A percentile compares a stretch with the other conserved stretches of the same genome.
These are phyloP conservation scores for Paracamarosporium sp. DNA, from an alignment of 2,329 filamentous ascomycete genomes.

Conservation along the genomic window DNA sequence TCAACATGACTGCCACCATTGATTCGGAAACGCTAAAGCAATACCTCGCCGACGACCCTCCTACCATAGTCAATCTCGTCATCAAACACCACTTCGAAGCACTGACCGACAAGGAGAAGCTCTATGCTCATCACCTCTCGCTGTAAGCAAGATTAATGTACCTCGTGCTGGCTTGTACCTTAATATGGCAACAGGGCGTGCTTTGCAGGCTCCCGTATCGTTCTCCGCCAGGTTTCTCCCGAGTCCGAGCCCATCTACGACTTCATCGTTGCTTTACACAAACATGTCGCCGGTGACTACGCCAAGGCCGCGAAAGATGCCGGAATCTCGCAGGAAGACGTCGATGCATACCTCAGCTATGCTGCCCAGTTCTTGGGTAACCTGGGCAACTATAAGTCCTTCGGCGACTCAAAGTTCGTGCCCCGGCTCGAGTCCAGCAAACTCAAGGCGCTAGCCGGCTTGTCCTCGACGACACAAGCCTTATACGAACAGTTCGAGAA, in stretches of 20 bases:
- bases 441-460: slow-evolving; percentile 53
- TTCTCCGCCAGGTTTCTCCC: slow-evolving; percentile 60
- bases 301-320: slow-evolving; percentile 51
- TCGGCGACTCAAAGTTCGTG: slow-evolving; percentile 59
- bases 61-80: slow-evolving; percentile 83
- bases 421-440: slow-evolving; percentile 53
- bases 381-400: slow-evolving; percentile 60
- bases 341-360: slow-evolving; percentile 47
- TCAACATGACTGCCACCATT: slow-evolving; percentile 43
- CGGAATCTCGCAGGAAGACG: slow-evolving; percentile 47
- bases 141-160: slow-evolving; percentile 32
- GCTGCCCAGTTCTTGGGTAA: slow-evolving; percentile 60
- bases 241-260: slow-evolving; percentile 62
- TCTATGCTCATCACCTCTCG: slow-evolving; percentile 78
- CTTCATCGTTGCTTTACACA: slow-evolving; percentile 60
- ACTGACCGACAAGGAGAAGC: slow-evolving; percentile 76
- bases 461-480: slow-evolving; percentile 46
- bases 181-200: slow-evolving; percentile 45
- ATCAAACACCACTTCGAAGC: slow-evolving; percentile 93
- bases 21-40: slow-evolving; percentile 61
- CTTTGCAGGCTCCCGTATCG: slow-evolving; percentile 58
- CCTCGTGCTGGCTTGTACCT: neutral
- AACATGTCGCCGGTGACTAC: slow-evolving; percentile 57
- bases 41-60: slow-evolving; percentile 90
- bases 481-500: slow-evolving; percentile 54